These are phyloP conservation scores for Amaranthus tricolor DNA, from an alignment of 179 eudicot genomes.

Conservation along the genomic window DNA sequence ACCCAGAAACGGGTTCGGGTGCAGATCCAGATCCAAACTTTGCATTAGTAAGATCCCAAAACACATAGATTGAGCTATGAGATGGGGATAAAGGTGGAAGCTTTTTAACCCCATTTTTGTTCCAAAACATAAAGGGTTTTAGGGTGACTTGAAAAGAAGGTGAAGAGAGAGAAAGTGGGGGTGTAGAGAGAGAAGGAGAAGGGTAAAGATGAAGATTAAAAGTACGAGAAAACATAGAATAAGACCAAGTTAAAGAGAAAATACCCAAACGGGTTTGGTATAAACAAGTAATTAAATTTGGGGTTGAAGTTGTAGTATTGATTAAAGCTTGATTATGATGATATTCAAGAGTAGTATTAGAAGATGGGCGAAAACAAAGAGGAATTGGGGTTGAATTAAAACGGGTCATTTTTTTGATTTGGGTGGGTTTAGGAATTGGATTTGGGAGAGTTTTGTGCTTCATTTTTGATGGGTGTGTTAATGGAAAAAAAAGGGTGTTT, in stretches of 20 bases:
- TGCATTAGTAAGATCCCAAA: constrained; percentile 60
- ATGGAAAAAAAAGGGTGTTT: too few species aligned
- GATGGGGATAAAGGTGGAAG: neutral
- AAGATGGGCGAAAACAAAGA: constrained; percentile 31
- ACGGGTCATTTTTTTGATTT: constrained; percentile 17
- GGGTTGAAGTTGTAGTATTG: constrained; percentile 20
- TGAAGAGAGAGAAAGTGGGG: constrained; percentile 24
- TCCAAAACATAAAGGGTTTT: constrained; percentile 54
- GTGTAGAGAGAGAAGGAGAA: constrained; percentile 9
- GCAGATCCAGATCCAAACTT: constrained; percentile 60
- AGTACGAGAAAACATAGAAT: constrained; percentile 42
- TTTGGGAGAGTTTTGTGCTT: constrained; percentile 14
- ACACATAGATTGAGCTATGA: constrained; percentile 18
- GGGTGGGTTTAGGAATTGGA: constrained; percentile 1
- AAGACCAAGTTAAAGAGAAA: constrained; percentile 71
- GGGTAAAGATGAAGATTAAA: constrained; percentile 50
- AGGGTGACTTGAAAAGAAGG: constrained; percentile 52
- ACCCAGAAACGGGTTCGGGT: constrained; percentile 63
- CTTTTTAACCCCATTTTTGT: constrained; percentile 25
- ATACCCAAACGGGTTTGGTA: constrained; percentile 61
- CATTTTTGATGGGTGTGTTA: neutral
- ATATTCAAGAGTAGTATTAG: constrained; percentile 20
- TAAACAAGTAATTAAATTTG: constrained; percentile 62
- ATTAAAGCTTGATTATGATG: constrained; percentile 28
- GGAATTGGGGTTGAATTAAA: constrained; percentile 32